Conservation (phyloP, 345 rosid species). For the Geranium brycei region DNA sequence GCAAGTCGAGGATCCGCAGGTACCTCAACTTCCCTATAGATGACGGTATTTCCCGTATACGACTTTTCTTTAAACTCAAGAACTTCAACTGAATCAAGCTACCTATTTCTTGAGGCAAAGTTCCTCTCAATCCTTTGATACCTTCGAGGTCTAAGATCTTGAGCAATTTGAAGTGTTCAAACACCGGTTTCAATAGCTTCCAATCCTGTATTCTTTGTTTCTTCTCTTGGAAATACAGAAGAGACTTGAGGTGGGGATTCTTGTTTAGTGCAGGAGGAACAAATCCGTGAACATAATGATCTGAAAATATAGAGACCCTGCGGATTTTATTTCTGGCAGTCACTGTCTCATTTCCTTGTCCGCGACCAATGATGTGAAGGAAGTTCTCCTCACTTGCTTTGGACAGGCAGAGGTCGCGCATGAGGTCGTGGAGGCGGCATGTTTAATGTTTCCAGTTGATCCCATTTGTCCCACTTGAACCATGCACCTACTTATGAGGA, state of each 20-base stretch:
- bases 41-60: constrained; percentile 6
- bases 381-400: constrained; percentile 21
- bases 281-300: background rate
- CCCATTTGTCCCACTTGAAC: constrained; percentile 16
- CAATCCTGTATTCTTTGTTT: constrained; percentile 5
- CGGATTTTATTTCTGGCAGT: constrained; percentile 11
- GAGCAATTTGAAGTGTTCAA: constrained; percentile 7
- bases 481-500: constrained; percentile 24
- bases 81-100: constrained; percentile 25
- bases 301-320: constrained; percentile 18
- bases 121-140: background rate
- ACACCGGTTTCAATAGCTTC: constrained; percentile 2
- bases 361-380: constrained; percentile 4
- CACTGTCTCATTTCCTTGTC: background rate
- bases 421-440: constrained; percentile 27
- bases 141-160: constrained; percentile 21
- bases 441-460: constrained; percentile 19
- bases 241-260: constrained; percentile 22
- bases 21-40: constrained; percentile 17
- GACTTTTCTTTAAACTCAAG: constrained; percentile 7
- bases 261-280: constrained; percentile 1
- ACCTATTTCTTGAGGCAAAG: constrained; percentile 14
- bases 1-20: constrained; percentile 19
- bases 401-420: constrained; percentile 22
- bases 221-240: constrained; percentile 13